Conservation (phyloP, 306 rosid species). For the Begonia loranthoides region DNA sequence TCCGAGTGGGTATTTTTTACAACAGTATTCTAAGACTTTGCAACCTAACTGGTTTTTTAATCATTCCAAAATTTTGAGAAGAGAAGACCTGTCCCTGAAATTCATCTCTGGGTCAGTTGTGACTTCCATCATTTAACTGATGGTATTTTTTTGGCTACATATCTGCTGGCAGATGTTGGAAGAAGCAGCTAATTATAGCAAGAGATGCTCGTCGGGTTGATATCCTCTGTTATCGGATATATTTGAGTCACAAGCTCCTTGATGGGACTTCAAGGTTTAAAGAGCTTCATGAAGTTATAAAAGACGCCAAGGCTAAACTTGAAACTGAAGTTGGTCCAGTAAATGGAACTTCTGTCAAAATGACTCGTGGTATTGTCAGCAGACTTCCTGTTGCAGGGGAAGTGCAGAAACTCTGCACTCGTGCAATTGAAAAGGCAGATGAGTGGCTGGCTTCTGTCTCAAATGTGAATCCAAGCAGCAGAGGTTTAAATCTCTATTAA, state of each 20-base stretch:
- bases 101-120: too few species aligned
- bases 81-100: too few species aligned
- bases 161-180: conserved; percentile 61
- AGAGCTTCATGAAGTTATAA: conserved; percentile 67
- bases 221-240: conserved; percentile 76
- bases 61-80: too few species aligned
- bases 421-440: conserved; percentile 79
- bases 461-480: conserved; percentile 37
- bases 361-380: conserved; percentile 96
- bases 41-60: too few species aligned
- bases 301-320: conserved; percentile 76
- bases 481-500: conserved; percentile 40
- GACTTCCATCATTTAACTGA: conserved; percentile 4
- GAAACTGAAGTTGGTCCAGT: conserved; percentile 88
- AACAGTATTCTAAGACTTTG: too few species aligned
- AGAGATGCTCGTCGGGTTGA: conserved; percentile 97
- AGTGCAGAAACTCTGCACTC: conserved; percentile 75
- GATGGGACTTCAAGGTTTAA: conserved; percentile 71
- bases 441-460: conserved; percentile 60
- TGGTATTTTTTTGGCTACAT: conserved; percentile 17
- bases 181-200: conserved; percentile 82
- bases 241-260: conserved; percentile 82
- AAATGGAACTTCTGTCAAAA: conserved; percentile 81
- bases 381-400: conserved; percentile 87
- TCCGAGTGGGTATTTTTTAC: too few species aligned